Evolutionary conservation across 768 basidiomycete species (phyloP), one percentile per base, ranked within the genome.

Genomic region (Leccinum variicolor): DNA sequence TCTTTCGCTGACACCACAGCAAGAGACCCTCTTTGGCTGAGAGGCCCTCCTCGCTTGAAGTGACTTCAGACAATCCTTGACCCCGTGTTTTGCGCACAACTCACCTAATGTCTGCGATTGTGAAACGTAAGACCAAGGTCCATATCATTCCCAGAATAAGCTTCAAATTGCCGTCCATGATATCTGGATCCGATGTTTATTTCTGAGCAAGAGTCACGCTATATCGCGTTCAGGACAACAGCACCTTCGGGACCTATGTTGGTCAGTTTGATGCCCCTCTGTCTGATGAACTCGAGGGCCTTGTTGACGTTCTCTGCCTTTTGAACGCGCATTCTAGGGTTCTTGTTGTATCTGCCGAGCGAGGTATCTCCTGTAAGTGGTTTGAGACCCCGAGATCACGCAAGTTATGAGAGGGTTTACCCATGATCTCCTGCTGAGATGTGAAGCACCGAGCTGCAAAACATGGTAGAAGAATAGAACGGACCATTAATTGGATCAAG

Each of bases 81-180:
- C 51, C 29, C 26, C 46, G 45, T 10, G 33, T 28, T n/a, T 34
- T 33, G 47, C 14, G 28, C 33, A 56, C 23, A 26, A 75, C 85
- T 59, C 62, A 94, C 95, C 88, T 97, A 77, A 99, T 98, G 66
- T 95, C 94, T 23, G 97, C 95, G 62, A 99, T 98, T 6, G 95
- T 97, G 73, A 98, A 98, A 13, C 96, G 89, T 31, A 98, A 81
- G 67, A 99, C 94, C 36, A 98, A 82, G 0, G 93, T 96, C 97
- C 97, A 98, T 62, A 99, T 98, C 95, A 95, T 93, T 31, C 94
- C 95, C n/a, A 98, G 83, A 52, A 96, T 98, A 55, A 99, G 88
- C 74, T 98, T 99, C 62, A 95, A 74, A 72, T 96, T 97, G n/a
- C 95, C 95, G 72, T 99, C 97, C 56, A 99, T 94, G 69, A 98